These are phyloP conservation scores for Globisporangium iwayamae DNA, from an alignment of 352 stramenopile genomes.

Conservation along the genomic window DNA sequence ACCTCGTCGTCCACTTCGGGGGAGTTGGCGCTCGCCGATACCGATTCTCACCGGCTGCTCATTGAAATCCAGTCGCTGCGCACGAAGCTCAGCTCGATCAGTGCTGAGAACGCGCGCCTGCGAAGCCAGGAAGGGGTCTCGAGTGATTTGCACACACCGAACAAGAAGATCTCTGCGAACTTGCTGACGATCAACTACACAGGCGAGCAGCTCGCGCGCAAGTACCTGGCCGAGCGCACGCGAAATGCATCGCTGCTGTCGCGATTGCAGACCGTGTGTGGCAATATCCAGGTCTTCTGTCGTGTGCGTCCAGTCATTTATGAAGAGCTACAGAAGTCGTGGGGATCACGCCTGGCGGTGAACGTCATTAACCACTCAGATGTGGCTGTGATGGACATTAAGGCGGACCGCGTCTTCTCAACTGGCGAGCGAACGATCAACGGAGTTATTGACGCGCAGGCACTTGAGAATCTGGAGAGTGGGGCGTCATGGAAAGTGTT, in stretches of 20 bases:
- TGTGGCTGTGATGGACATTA: constrained; percentile 74
- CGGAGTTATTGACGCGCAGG: constrained; percentile 28
- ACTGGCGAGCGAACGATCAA: constrained; percentile 23
- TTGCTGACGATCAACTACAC: constrained; percentile 65
- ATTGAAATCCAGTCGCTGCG: constrained; percentile 63
- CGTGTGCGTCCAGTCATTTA: constrained; percentile 85
- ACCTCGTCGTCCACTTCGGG: constrained; percentile 21
- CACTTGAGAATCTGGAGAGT: constrained; percentile 38
- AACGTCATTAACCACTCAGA: constrained; percentile 85
- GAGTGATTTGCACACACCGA: constrained; percentile 18
- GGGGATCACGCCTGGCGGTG: constrained; percentile 54
- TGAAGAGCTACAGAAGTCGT: constrained; percentile 60
- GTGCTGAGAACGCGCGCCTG: constrained; percentile 54
- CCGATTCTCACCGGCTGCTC: constrained; percentile 21
- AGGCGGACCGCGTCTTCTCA: constrained; percentile 51
- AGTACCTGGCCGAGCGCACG: constrained; percentile 84
- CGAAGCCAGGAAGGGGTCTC: constrained; percentile 45
- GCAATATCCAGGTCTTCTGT: constrained; percentile 94
- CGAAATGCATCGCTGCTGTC: constrained; percentile 79
- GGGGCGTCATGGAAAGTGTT: constrained; percentile 92
- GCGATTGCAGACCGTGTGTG: constrained; percentile 82
- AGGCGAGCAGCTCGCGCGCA: constrained; percentile 71
- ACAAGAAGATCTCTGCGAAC: constrained; percentile 63
- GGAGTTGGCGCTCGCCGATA: constrained; percentile 14
- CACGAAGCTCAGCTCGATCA: constrained; percentile 42